Evolutionary conservation across 805 yeast genomes (phyloP).

Genomic region (Geotrichum ghanense): DNA sequence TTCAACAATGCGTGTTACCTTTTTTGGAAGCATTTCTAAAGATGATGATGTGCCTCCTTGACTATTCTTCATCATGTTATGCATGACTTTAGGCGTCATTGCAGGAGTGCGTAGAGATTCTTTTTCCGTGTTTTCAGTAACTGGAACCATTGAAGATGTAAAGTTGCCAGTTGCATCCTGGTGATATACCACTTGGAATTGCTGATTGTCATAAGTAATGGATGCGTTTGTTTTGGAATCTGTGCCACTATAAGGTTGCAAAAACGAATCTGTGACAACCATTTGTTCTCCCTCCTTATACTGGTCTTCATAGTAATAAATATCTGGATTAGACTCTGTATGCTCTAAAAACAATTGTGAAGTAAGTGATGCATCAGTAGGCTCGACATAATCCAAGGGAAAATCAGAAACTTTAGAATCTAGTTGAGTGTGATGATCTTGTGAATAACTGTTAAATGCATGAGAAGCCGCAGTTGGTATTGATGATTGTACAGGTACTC

Average conservation of each 20-base stretch:
- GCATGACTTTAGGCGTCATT: background rate
- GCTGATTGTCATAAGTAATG: background rate
- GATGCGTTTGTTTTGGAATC: background rate
- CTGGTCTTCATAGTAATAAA: background rate
- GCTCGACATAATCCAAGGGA: slow-evolving; percentile 2
- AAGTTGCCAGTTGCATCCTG: background rate
- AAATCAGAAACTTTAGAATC: slow-evolving; percentile 1
- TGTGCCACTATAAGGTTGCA: background rate
- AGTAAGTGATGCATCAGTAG: background rate
- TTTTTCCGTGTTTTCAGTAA: background rate
- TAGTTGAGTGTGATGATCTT: background rate
- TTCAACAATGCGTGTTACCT: background rate
- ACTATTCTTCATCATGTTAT: background rate
- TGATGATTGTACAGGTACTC: background rate
- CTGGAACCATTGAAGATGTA: background rate
- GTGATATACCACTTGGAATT: background rate
- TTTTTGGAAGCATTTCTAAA: background rate
- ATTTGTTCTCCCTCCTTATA: background rate
- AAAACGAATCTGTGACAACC: background rate
- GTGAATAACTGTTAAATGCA: slow-evolving; percentile 1
- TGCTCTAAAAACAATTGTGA: slow-evolving; percentile 1
- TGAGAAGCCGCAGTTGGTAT: background rate
- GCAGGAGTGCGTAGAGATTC: background rate
- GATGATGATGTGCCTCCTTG: background rate
- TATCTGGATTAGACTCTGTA: background rate